A percentile compares a stretch with the other conserved stretches of the same genome.
phyloP scores from a whole-genome alignment of 1,284 basidiomycete genomes.

The Tilletia indica region DNA sequence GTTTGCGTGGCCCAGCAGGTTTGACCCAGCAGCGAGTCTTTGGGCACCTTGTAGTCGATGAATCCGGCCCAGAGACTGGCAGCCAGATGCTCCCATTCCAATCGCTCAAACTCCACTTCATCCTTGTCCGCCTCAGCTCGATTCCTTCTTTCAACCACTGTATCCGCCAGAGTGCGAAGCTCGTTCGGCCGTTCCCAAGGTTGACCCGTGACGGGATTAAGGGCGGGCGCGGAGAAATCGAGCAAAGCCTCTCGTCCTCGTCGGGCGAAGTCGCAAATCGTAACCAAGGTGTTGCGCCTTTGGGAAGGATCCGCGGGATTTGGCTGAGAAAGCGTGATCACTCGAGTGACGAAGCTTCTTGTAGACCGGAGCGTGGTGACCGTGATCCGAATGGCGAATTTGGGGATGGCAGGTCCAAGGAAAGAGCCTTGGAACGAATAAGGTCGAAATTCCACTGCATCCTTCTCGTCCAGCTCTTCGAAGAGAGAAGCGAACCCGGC shows the following conservation, averaged over 20 bases:
- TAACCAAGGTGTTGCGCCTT: background rate
- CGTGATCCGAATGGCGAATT: constrained; percentile 6
- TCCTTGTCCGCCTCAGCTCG: background rate
- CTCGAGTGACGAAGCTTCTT: background rate
- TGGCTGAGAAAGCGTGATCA: background rate
- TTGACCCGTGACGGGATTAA: background rate
- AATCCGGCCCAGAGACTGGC: background rate
- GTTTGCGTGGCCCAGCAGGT: background rate
- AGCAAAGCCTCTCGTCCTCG: background rate
- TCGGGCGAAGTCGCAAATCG: constrained; percentile 1
- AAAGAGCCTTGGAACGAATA: constrained; percentile 12
- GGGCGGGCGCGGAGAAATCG: background rate
- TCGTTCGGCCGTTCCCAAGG: background rate
- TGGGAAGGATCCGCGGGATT: background rate
- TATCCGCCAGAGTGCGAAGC: background rate
- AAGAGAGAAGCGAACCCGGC: background rate
- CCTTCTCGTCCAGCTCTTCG: constrained; percentile 3
- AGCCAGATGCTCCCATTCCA: background rate
- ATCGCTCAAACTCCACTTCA: background rate
- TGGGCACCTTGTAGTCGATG: background rate
- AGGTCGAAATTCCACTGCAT: background rate
- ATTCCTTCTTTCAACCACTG: background rate
- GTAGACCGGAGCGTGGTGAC: background rate
- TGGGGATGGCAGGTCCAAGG: background rate
- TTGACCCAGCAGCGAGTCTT: background rate